phyloP scores from a whole-genome alignment of 2,329 filamentous ascomycete species.

The Ascochyta rabiei region DNA sequence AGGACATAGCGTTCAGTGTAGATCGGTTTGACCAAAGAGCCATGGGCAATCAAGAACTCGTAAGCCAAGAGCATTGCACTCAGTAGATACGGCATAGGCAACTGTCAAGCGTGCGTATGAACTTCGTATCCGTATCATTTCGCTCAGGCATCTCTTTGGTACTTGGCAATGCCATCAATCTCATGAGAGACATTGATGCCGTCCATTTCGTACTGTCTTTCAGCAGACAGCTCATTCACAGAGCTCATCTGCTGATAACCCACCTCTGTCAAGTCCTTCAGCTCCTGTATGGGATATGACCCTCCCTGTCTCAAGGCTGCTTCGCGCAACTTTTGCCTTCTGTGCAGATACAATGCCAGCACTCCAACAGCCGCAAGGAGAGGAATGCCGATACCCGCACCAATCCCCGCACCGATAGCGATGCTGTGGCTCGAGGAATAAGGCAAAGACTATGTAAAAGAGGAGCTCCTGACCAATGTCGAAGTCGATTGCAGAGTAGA shows the following conservation, averaged over 20 bases:
- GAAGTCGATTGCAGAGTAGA: not conserved
- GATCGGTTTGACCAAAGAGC: too few species aligned
- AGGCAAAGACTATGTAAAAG: not conserved
- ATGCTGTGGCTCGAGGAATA: not conserved
- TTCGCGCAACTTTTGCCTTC: not conserved
- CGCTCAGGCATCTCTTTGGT: not conserved
- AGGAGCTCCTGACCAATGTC: not conserved
- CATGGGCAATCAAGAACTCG: too few species aligned
- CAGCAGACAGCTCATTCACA: not conserved
- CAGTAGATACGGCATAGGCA: too few species aligned
- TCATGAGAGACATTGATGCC: not conserved
- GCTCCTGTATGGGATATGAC: not conserved
- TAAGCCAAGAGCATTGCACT: too few species aligned
- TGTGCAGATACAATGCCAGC: slow-evolving; percentile 1
- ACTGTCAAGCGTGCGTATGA: too few species aligned
- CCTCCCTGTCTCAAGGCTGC: not conserved
- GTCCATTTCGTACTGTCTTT: not conserved
- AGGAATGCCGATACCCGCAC: slow-evolving; percentile 2
- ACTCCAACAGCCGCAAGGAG: slow-evolving; percentile 3
- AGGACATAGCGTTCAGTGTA: too few species aligned
- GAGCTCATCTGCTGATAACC: not conserved
- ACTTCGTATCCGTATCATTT: too few species aligned
- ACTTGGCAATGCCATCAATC: not conserved
- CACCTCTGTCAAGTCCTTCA: not conserved
- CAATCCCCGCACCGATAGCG: slow-evolving; percentile 8